Conservation (phyloP, 352 stramenopile genomes). For the Nannochloropsis limnetica region DNA sequence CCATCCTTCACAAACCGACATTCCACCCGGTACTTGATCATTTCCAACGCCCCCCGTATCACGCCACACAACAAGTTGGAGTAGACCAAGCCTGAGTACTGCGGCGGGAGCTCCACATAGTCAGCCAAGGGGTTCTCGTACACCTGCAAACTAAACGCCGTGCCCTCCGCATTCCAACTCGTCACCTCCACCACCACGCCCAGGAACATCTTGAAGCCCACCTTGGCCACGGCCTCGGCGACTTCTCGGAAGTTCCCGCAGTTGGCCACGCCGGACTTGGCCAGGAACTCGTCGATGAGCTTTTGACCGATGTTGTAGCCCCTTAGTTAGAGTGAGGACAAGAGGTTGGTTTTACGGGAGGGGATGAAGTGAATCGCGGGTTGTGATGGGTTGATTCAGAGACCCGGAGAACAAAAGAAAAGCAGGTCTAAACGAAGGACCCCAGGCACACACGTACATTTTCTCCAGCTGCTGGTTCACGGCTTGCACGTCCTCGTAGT, state of each 20-base stretch:
- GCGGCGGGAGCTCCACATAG: conserved; percentile 75
- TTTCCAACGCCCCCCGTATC: conserved; percentile 85
- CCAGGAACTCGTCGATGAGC: conserved; percentile 93
- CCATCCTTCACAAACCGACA: conserved; percentile 61
- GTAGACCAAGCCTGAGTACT: conserved; percentile 81
- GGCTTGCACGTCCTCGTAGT: conserved; percentile 84
- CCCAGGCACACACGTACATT: conserved; percentile 58
- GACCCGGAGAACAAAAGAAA: background rate
- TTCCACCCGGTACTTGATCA: conserved; percentile 67
- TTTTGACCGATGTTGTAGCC: conserved; percentile 92
- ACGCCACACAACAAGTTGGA: conserved; percentile 90
- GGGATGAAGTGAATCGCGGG: background rate
- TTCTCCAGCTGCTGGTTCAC: conserved; percentile 89
- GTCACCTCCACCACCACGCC: conserved; percentile 81
- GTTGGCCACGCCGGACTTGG: conserved; percentile 73
- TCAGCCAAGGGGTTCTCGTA: conserved; percentile 88
- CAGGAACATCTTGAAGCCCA: conserved; percentile 96
- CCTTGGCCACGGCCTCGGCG: conserved; percentile 82
- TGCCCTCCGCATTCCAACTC: conserved; percentile 75
- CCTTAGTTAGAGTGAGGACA: conserved; percentile 52
- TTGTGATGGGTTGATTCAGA: background rate
- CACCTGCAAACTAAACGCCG: conserved; percentile 79
- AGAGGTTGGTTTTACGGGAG: background rate
- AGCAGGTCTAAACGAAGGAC: background rate
- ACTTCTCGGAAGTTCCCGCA: conserved; percentile 77